Conservation (phyloP, 345 rosid species). For the Eucalyptus caleyi region DNA sequence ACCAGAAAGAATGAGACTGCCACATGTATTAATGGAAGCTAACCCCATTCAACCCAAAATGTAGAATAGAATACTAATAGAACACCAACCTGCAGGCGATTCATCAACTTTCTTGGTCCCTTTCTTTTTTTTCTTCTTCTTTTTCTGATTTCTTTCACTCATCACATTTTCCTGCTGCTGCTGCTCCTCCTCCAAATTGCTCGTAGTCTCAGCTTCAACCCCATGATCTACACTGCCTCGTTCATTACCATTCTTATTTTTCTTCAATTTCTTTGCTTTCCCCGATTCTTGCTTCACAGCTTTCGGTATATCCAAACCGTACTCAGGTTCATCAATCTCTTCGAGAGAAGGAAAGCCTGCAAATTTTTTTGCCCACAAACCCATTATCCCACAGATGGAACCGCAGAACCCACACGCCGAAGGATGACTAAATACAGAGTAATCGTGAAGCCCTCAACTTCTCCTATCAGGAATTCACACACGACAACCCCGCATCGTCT, state of each 20-base stretch:
- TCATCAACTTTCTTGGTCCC: slow-evolving; percentile 24
- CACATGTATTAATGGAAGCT: neutral
- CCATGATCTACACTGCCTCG: slow-evolving; percentile 10
- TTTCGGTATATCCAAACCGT: slow-evolving; percentile 26
- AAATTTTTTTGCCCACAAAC: too few relatives aligned
- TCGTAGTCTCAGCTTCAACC: slow-evolving; percentile 1
- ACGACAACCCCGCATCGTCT: neutral
- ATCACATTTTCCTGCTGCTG: neutral
- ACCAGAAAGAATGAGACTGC: neutral
- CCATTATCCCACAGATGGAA: neutral
- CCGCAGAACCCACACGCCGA: neutral
- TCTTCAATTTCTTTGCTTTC: slow-evolving; percentile 15
- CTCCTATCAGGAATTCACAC: neutral
- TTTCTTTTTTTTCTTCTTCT: slow-evolving; percentile 29
- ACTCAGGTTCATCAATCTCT: slow-evolving; percentile 76
- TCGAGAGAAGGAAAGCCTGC: slow-evolving; percentile 57
- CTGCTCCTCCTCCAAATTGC: slow-evolving; percentile 1
- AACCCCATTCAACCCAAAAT: neutral
- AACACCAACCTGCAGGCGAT: slow-evolving; percentile 35
- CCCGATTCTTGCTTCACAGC: slow-evolving; percentile 7
- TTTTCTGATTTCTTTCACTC: slow-evolving; percentile 7
- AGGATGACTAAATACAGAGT: neutral
- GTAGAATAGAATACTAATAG: neutral
- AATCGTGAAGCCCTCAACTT: neutral
- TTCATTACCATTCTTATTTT: slow-evolving; percentile 15